Percentiles rank a stretch among this genome's conserved stretches.
These are phyloP conservation scores for Blastomyces silverae DNA, from an alignment of 2,329 filamentous ascomycete species.

Conservation along the genomic window DNA sequence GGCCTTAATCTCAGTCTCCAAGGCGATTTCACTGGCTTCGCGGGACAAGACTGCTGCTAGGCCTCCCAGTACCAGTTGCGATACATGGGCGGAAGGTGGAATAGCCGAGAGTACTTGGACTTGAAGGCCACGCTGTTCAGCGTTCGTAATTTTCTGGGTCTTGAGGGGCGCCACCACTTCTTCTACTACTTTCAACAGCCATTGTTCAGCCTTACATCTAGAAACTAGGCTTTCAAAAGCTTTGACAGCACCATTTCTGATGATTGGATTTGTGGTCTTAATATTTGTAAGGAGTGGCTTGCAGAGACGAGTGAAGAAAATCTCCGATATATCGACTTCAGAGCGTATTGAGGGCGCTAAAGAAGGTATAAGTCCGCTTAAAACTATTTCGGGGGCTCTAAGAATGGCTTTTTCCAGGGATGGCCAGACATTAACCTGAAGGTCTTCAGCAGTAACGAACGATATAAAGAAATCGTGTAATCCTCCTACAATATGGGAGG, in stretches of 20 bases:
- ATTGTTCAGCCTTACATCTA: constrained; percentile 52
- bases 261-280: constrained; percentile 76
- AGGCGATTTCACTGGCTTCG: constrained; percentile 79
- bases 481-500: constrained; percentile 63
- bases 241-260: constrained; percentile 67
- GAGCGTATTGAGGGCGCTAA: constrained; percentile 64
- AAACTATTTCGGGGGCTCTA: constrained; percentile 79
- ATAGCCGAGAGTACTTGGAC: constrained; percentile 69
- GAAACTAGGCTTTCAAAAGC: constrained; percentile 66
- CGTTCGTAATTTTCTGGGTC: constrained; percentile 70
- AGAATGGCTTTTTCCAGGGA: constrained; percentile 82
- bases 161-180: constrained; percentile 77
- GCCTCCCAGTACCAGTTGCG: constrained; percentile 58
- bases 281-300: constrained; percentile 85
- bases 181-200: constrained; percentile 62
- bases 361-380: constrained; percentile 69
- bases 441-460: constrained; percentile 66
- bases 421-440: constrained; percentile 69
- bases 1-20: constrained; percentile 66
- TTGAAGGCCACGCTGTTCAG: constrained; percentile 77
- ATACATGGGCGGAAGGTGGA: constrained; percentile 54
- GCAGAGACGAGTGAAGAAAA: constrained; percentile 64
- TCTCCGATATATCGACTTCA: constrained; percentile 67
- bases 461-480: constrained; percentile 74
- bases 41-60: constrained; percentile 66